Percentiles rank a stretch among this genome's conserved stretches.
Evolutionary conservation across 2,329 filamentous ascomycete genomes (phyloP).

Genomic region (Fusarium staphyleae): DNA sequence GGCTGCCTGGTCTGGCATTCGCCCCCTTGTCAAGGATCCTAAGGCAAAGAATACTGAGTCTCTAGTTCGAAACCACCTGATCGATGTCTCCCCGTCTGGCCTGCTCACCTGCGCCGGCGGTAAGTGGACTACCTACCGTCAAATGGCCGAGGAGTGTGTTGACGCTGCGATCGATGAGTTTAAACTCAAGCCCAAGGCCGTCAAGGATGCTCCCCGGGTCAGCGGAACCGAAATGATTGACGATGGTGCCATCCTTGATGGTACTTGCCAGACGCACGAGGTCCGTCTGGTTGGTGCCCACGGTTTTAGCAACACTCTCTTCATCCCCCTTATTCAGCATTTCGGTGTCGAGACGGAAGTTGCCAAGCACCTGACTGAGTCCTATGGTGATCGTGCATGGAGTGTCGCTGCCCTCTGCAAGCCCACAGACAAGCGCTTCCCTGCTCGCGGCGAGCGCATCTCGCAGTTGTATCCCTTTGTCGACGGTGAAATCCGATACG

Average conservation of each 20-base stretch:
- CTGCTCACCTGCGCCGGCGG: slow-evolving; percentile 86
- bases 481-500: slow-evolving; percentile 90
- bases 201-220: slow-evolving; percentile 69
- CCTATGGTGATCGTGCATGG: slow-evolving; percentile 94
- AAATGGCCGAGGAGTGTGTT: slow-evolving; percentile 91
- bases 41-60: slow-evolving; percentile 87
- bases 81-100: slow-evolving; percentile 80
- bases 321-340: slow-evolving; percentile 94
- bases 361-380: slow-evolving; percentile 83
- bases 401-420: slow-evolving; percentile 81
- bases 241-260: slow-evolving; percentile 69
- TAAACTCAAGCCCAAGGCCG: slow-evolving; percentile 63
- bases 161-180: slow-evolving; percentile 79
- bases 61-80: slow-evolving; percentile 84
- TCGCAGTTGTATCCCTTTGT: slow-evolving; percentile 86
- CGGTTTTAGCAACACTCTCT: slow-evolving; percentile 85
- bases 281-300: slow-evolving; percentile 84
- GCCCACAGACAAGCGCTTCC: slow-evolving; percentile 80
- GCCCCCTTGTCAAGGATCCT: slow-evolving; percentile 85
- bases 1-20: slow-evolving; percentile 87
- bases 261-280: slow-evolving; percentile 82
- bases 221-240: slow-evolving; percentile 73
- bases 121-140: slow-evolving; percentile 92
- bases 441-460: slow-evolving; percentile 81
- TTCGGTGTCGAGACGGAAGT: slow-evolving; percentile 92